Percentiles rank a stretch among this genome's conserved stretches.
These are phyloP conservation scores for Trichoderma pleuroti DNA, from an alignment of 2,329 filamentous ascomycete genomes.

Conservation along the genomic window DNA sequence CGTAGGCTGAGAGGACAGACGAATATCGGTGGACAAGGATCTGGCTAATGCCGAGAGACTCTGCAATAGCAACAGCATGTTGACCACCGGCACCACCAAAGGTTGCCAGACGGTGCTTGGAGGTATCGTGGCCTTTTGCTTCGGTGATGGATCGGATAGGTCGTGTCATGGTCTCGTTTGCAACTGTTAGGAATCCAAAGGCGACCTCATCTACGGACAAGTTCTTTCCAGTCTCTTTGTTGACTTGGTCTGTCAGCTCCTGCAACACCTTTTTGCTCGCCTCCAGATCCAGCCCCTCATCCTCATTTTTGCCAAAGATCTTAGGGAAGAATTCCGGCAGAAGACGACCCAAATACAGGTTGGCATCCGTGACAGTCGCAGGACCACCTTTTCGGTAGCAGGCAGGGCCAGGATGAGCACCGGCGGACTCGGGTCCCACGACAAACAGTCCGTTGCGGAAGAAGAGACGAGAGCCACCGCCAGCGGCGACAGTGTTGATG, in stretches of 20 bases:
- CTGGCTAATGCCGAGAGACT: slow-evolving; percentile 77
- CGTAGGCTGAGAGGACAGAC: slow-evolving; percentile 84
- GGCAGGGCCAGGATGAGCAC: slow-evolving; percentile 83
- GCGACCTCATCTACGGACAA: slow-evolving; percentile 84
- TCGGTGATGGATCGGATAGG: slow-evolving; percentile 89
- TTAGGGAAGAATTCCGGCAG: slow-evolving; percentile 91
- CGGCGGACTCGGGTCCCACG: slow-evolving; percentile 84
- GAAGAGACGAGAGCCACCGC: slow-evolving; percentile 79
- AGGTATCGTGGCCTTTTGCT: slow-evolving; percentile 87
- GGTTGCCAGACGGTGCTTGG: slow-evolving; percentile 82
- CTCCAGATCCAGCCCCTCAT: slow-evolving; percentile 72
- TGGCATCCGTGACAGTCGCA: slow-evolving; percentile 89
- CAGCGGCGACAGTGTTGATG: slow-evolving; percentile 92
- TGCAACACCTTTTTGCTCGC: slow-evolving; percentile 73
- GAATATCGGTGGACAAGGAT: slow-evolving; percentile 86
- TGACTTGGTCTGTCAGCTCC: slow-evolving; percentile 73
- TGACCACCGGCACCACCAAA: slow-evolving; percentile 92
- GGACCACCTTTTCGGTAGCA: slow-evolving; percentile 90
- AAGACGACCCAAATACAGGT: slow-evolving; percentile 77
- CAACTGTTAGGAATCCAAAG: slow-evolving; percentile 83
- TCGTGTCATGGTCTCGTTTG: slow-evolving; percentile 87
- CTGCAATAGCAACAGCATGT: slow-evolving; percentile 86
- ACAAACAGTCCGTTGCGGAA: slow-evolving; percentile 88
- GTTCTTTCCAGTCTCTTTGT: slow-evolving; percentile 65
- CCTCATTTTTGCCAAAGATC: slow-evolving; percentile 88